These are phyloP conservation scores for Crucibulum parvulum DNA, from an alignment of 1,284 basidiomycete genomes.

Conservation along the genomic window DNA sequence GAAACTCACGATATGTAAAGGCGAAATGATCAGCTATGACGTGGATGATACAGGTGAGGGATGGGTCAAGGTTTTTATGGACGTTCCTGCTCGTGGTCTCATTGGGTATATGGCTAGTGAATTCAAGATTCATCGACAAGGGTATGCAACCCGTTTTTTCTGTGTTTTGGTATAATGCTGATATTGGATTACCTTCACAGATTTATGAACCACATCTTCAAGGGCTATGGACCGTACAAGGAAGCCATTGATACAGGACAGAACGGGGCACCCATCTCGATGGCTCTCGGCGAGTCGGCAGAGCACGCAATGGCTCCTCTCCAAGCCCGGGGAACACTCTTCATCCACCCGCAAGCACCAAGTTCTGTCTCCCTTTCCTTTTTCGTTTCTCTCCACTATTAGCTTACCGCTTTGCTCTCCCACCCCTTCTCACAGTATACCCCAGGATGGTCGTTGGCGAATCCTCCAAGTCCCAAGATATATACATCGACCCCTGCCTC, in stretches of 20 bases:
- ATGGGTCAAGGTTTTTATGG: conserved; percentile 52
- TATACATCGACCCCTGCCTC: conserved; percentile 50
- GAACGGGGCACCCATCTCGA: too few species aligned
- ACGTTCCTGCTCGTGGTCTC: conserved; percentile 50
- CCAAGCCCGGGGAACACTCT: conserved; percentile 50
- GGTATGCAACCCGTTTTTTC: conserved; percentile 28
- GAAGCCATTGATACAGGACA: conserved; percentile 48
- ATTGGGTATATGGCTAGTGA: conserved; percentile 58
- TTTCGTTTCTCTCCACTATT: too few species aligned
- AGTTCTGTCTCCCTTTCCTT: conserved; percentile 26
- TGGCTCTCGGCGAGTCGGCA: conserved; percentile 40
- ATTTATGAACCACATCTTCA: conserved; percentile 55
- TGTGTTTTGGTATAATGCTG: background rate
- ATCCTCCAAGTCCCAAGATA: conserved; percentile 48
- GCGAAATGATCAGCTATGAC: conserved; percentile 52
- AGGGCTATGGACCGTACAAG: conserved; percentile 48
- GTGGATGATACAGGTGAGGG: conserved; percentile 41
- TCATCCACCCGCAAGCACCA: conserved; percentile 46
- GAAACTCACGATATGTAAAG: conserved; percentile 54
- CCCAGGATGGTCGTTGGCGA: conserved; percentile 56
- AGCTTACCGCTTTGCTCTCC: too few species aligned
- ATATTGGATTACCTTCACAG: conserved; percentile 16
- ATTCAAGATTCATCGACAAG: conserved; percentile 55
- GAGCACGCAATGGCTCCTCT: conserved; percentile 53
- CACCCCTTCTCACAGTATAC: conserved; percentile 39